Evolutionary conservation across 164 flowering plant species (phyloP).

Genomic region (Sextonia rubra): DNA sequence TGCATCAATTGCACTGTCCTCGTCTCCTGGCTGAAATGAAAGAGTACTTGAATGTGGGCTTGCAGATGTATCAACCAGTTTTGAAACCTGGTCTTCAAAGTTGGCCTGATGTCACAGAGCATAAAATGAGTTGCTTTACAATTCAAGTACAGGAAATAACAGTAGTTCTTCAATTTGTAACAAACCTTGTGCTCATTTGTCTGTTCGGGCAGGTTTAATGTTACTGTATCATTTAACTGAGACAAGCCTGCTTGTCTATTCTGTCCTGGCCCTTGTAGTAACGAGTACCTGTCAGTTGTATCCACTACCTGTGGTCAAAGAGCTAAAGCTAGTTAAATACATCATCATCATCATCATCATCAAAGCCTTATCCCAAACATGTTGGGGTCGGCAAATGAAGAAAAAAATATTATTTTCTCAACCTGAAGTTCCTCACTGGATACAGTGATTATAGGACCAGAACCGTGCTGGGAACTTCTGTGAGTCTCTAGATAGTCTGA

Average conservation of each 20-base stretch:
- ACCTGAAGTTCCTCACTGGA: conserved; percentile 56
- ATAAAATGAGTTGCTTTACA: neutral
- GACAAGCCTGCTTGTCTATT: conserved; percentile 49
- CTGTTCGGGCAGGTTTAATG: conserved; percentile 32
- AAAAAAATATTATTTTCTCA: neutral
- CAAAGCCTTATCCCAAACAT: too few relatives aligned
- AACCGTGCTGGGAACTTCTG: conserved; percentile 33
- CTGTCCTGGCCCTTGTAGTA: conserved; percentile 34
- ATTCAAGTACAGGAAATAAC: neutral
- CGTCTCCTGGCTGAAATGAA: conserved; percentile 27
- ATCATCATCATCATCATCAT: too few relatives aligned
- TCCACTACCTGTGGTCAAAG: conserved; percentile 34
- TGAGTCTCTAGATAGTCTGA: conserved; percentile 43
- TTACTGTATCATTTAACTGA: conserved; percentile 52
- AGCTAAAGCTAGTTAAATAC: too few relatives aligned
- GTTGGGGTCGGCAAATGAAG: neutral
- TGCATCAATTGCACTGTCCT: conserved; percentile 17
- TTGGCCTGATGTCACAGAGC: too few relatives aligned
- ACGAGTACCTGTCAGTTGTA: conserved; percentile 34
- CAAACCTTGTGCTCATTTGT: conserved; percentile 48
- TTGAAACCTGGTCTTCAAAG: too few relatives aligned
- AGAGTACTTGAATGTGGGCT: neutral
- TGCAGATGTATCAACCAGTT: too few relatives aligned
- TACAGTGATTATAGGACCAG: conserved; percentile 34
- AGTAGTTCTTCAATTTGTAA: neutral